phyloP scores from a whole-genome alignment of 1,284 basidiomycete genomes.

The Termitomyces sp. region DNA sequence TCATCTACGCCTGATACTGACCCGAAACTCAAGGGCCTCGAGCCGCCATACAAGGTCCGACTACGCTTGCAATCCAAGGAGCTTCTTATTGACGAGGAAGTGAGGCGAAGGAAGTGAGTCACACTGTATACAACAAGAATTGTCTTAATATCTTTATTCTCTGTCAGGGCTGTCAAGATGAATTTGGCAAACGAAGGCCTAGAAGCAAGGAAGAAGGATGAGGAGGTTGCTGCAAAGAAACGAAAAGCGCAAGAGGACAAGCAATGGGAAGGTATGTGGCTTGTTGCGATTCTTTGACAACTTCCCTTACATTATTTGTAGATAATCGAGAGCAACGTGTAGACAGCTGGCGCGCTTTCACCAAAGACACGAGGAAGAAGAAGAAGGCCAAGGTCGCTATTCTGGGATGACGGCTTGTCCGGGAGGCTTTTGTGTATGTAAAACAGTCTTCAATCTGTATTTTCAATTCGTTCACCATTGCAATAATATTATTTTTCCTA shows the following conservation, averaged over 20 bases:
- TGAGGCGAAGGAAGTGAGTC: slow-evolving; percentile 68
- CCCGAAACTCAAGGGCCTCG: slow-evolving; percentile 46
- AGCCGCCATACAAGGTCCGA: slow-evolving; percentile 57
- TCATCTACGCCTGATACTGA: slow-evolving; percentile 52
- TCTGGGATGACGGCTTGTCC: slow-evolving; percentile 49
- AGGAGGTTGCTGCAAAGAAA: slow-evolving; percentile 67
- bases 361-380: slow-evolving; percentile 74
- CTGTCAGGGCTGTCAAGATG: slow-evolving; percentile 73
- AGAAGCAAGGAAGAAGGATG: slow-evolving; percentile 80
- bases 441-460: slow-evolving; percentile 14
- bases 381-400: slow-evolving; percentile 64
- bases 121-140: background rate
- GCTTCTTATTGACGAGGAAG: slow-evolving; percentile 76
- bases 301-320: slow-evolving; percentile 24
- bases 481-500: background rate
- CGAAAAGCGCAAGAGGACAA: slow-evolving; percentile 80
- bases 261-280: slow-evolving; percentile 67
- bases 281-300: background rate
- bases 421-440: slow-evolving; percentile 19
- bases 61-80: slow-evolving; percentile 69
- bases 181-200: slow-evolving; percentile 82
- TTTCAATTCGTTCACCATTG: slow-evolving; percentile 9
- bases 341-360: slow-evolving; percentile 75
- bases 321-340: slow-evolving; percentile 74
- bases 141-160: background rate